These are phyloP conservation scores for Debaryomyces tyrocola DNA, from an alignment of 805 yeast species.

Conservation along the genomic window DNA sequence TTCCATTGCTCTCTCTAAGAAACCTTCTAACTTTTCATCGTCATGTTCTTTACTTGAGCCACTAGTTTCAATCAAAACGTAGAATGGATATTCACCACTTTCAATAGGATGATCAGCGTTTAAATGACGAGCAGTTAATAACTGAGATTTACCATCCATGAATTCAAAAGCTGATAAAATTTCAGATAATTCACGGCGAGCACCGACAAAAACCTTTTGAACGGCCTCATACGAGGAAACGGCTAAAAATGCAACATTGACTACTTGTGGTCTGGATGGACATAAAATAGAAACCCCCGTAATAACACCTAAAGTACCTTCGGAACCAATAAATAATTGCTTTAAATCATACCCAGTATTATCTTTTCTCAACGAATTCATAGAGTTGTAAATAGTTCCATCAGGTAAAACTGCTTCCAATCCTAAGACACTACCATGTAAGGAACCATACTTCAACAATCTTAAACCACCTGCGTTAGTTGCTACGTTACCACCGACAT, in stretches of 20 bases:
- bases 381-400: conserved; percentile 77
- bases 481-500: conserved; percentile 92
- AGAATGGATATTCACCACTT: conserved; percentile 75
- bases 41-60: conserved; percentile 95
- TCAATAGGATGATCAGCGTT: conserved; percentile 75
- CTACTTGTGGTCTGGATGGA: conserved; percentile 83
- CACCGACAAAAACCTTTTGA: conserved; percentile 74
- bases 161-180: conserved; percentile 91
- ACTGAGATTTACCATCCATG: conserved; percentile 77
- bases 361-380: conserved; percentile 87
- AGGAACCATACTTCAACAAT: conserved; percentile 81
- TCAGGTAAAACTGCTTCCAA: conserved; percentile 90
- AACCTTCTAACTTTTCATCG: conserved; percentile 81
- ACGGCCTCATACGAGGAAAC: conserved; percentile 81
- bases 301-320: conserved; percentile 87
- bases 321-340: conserved; percentile 90
- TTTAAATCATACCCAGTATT: conserved; percentile 94
- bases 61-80: conserved; percentile 90
- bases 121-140: conserved; percentile 60
- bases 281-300: conserved; percentile 89
- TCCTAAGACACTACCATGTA: conserved; percentile 90
- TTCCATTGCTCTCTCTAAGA: conserved; percentile 84
- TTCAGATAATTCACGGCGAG: conserved; percentile 78
- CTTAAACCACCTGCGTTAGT: conserved; percentile 96
- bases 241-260: conserved; percentile 87